phyloP scores from a whole-genome alignment of 345 rosid species.

The Camelina laxa region DNA sequence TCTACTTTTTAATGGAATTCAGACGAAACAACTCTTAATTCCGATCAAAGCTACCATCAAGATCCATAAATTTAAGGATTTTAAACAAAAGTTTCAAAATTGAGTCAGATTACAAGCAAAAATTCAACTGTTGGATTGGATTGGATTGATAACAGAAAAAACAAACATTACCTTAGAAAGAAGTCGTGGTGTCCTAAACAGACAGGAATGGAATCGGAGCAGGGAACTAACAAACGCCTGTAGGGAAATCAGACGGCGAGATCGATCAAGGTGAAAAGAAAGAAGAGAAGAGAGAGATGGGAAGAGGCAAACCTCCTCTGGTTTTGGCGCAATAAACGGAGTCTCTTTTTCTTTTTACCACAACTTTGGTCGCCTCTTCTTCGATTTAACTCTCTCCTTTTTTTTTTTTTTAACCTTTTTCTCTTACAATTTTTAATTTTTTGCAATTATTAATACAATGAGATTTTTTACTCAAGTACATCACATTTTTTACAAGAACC shows the following conservation, averaged over 20 bases:
- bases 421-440: background rate
- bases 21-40: background rate
- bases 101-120: slow-evolving; percentile 8
- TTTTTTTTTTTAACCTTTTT: background rate
- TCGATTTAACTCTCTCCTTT: background rate
- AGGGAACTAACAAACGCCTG: slow-evolving; percentile 23
- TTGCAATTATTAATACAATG: background rate
- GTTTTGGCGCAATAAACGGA: slow-evolving; percentile 47
- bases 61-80: slow-evolving; percentile 13
- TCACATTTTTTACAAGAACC: too few species aligned
- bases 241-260: slow-evolving; percentile 26
- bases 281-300: background rate
- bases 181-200: slow-evolving; percentile 30
- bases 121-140: slow-evolving; percentile 36
- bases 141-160: slow-evolving; percentile 20
- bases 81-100: background rate
- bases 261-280: slow-evolving; percentile 12
- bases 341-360: slow-evolving; percentile 24
- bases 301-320: slow-evolving; percentile 26
- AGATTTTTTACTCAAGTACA: background rate
- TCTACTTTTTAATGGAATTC: background rate
- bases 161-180: slow-evolving; percentile 5
- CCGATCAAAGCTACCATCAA: slow-evolving; percentile 3
- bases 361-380: slow-evolving; percentile 37
- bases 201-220: slow-evolving; percentile 15